phyloP scores from a whole-genome alignment of 805 yeast genomes.

The Monosporozyma aquatica region DNA sequence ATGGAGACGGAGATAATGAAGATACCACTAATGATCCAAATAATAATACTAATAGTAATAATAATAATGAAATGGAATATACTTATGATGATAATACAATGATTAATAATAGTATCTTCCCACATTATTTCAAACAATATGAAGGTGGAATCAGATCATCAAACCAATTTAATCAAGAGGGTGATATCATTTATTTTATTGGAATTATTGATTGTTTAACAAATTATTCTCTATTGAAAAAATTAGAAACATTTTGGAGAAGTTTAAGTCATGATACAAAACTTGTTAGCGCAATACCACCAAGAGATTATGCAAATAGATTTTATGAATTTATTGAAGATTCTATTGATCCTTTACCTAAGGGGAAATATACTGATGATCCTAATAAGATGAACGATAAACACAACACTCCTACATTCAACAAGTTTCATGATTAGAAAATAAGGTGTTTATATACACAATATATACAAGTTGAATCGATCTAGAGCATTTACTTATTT shows the following conservation, averaged over 20 bases:
- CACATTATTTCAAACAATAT: conserved; percentile 53
- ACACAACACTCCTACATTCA: neutral
- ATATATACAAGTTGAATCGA: too few relatives aligned
- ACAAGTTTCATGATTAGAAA: conserved; percentile 12
- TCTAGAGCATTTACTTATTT: too few relatives aligned
- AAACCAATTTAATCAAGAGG: conserved; percentile 40
- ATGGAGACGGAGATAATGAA: conserved; percentile 1
- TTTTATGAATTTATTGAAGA: conserved; percentile 60
- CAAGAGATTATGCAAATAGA: conserved; percentile 81
- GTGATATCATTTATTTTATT: conserved; percentile 67
- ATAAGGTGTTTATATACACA: too few relatives aligned
- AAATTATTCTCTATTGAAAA: conserved; percentile 60
- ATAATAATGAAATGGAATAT: neutral
- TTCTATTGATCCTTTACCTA: conserved; percentile 29
- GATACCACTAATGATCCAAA: neutral
- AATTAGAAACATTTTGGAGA: conserved; percentile 79
- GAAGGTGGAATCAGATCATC: conserved; percentile 83
- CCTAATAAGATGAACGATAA: conserved; percentile 13
- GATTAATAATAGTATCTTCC: conserved; percentile 6
- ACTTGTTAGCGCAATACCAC: conserved; percentile 82
- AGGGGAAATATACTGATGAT: conserved; percentile 16
- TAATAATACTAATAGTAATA: conserved; percentile 6
- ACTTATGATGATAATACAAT: neutral
- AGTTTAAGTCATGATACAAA: conserved; percentile 57
- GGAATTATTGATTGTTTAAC: conserved; percentile 94